phyloP scores from a whole-genome alignment of 257 asterid genomes.

The Cinchona pubescens region DNA sequence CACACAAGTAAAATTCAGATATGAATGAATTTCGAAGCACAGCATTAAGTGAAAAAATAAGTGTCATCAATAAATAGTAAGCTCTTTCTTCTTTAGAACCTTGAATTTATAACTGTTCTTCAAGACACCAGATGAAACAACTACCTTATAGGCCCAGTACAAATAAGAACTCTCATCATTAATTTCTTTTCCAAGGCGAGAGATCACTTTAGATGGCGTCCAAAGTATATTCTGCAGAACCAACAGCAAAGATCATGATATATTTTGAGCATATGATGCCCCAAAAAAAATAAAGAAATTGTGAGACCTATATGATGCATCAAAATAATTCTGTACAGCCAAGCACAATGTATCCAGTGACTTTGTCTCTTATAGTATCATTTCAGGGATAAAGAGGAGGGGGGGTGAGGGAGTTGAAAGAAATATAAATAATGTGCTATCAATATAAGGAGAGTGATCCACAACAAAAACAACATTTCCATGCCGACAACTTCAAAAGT shows the following conservation, averaged over 20 bases:
- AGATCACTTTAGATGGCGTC: constrained; percentile 93
- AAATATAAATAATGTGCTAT: too few species aligned
- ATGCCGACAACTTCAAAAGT: neutral
- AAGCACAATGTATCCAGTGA: too few species aligned
- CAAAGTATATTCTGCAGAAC: constrained; percentile 58
- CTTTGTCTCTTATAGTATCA: too few species aligned
- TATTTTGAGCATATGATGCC: too few species aligned
- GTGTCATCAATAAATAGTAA: neutral
- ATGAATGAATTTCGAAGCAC: neutral
- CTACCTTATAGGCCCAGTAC: constrained; percentile 91
- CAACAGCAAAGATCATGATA: constrained; percentile 11
- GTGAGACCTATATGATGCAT: too few species aligned
- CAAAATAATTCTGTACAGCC: too few species aligned
- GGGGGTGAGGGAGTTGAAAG: too few species aligned
- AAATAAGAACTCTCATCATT: constrained; percentile 75
- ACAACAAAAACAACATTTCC: neutral
- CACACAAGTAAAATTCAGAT: neutral
- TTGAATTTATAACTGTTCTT: too few species aligned
- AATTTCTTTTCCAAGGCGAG: constrained; percentile 84
- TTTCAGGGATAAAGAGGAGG: too few species aligned
- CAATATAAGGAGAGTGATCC: neutral
- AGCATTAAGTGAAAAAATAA: neutral
- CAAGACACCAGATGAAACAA: neutral
- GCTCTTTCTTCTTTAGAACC: neutral
- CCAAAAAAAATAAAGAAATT: too few species aligned